Percentiles rank a stretch among this genome's conserved stretches.
phyloP scores from a whole-genome alignment of 129 eudicot genomes.

The Calendula officinalis region DNA sequence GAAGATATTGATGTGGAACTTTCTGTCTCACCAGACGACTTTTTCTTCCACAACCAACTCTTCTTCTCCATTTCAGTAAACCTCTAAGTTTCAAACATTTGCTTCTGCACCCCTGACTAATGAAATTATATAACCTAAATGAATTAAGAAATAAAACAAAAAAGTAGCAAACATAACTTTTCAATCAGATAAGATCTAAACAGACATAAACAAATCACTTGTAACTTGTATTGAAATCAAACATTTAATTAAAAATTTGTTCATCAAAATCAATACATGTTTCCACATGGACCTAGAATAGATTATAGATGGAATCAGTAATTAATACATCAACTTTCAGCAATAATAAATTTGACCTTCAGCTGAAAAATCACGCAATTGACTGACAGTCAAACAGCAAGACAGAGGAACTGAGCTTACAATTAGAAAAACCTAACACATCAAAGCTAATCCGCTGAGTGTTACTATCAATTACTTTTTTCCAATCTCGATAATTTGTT shows the following conservation, averaged over 20 bases:
- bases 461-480: not conserved
- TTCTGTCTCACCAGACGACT: slow-evolving; percentile 79
- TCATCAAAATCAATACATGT: slow-evolving; percentile 1
- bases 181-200: slow-evolving; percentile 6
- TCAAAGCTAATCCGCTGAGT: slow-evolving; percentile 1
- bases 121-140: not conserved
- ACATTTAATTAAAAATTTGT: not conserved
- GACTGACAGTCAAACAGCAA: not conserved
- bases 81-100: slow-evolving; percentile 3
- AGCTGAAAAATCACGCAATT: slow-evolving; percentile 10
- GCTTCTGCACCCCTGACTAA: slow-evolving; percentile 13
- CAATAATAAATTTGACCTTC: not conserved
- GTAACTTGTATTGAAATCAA: slow-evolving; percentile 23
- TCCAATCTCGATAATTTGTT: not conserved
- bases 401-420: too few relatives aligned
- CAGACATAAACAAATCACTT: not conserved
- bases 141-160: not conserved
- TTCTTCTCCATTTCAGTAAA: slow-evolving; percentile 60
- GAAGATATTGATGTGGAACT: slow-evolving; percentile 86
- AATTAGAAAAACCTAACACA: not conserved
- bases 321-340: not conserved
- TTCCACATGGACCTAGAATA: slow-evolving; percentile 5
- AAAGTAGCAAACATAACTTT: not conserved
- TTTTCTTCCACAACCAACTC: slow-evolving; percentile 91
- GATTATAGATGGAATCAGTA: slow-evolving; percentile 13